These are phyloP conservation scores for Penicillium palitans DNA, from an alignment of 2,329 filamentous ascomycete genomes.

Conservation along the genomic window DNA sequence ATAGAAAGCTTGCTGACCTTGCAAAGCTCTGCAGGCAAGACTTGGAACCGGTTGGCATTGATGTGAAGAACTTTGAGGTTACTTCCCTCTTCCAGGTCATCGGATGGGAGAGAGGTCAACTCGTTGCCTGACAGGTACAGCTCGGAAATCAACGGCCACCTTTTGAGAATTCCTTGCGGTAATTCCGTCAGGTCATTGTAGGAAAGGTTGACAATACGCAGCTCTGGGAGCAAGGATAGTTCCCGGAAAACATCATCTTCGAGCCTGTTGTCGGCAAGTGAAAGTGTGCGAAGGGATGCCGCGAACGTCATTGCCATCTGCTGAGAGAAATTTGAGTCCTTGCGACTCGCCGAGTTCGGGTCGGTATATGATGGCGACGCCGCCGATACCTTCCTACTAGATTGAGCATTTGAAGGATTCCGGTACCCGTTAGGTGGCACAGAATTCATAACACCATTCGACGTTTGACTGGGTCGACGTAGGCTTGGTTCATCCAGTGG, in stretches of 20 bases:
- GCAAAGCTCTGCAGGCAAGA: slow-evolving; percentile 89
- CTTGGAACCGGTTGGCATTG: slow-evolving; percentile 97
- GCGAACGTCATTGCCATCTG: slow-evolving; percentile 84
- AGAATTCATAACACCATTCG: slow-evolving; percentile 71
- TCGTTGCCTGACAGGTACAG: slow-evolving; percentile 95
- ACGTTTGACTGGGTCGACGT: slow-evolving; percentile 81
- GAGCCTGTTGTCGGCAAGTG: slow-evolving; percentile 88
- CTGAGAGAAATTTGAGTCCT: slow-evolving; percentile 84
- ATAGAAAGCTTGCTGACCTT: slow-evolving; percentile 90
- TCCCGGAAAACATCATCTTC: slow-evolving; percentile 96
- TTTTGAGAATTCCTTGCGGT: slow-evolving; percentile 80
- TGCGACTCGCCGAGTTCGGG: slow-evolving; percentile 62
- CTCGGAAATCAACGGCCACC: slow-evolving; percentile 87
- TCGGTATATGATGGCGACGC: slow-evolving; percentile 67
- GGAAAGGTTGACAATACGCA: slow-evolving; percentile 86
- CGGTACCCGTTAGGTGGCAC: slow-evolving; percentile 66
- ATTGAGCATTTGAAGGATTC: slow-evolving; percentile 81
- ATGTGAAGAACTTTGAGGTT: slow-evolving; percentile 87
- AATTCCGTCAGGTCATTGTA: slow-evolving; percentile 95
- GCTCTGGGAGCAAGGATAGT: slow-evolving; percentile 74
- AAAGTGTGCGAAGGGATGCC: slow-evolving; percentile 77
- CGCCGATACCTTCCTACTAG: slow-evolving; percentile 81
- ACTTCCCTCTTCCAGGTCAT: slow-evolving; percentile 88
- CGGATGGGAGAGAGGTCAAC: slow-evolving; percentile 83
- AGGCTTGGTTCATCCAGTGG: slow-evolving; percentile 62